Percentiles rank a stretch among this genome's conserved stretches.
phyloP scores from a whole-genome alignment of 2,329 filamentous ascomycete genomes.

The Xylariaceae sp. region DNA sequence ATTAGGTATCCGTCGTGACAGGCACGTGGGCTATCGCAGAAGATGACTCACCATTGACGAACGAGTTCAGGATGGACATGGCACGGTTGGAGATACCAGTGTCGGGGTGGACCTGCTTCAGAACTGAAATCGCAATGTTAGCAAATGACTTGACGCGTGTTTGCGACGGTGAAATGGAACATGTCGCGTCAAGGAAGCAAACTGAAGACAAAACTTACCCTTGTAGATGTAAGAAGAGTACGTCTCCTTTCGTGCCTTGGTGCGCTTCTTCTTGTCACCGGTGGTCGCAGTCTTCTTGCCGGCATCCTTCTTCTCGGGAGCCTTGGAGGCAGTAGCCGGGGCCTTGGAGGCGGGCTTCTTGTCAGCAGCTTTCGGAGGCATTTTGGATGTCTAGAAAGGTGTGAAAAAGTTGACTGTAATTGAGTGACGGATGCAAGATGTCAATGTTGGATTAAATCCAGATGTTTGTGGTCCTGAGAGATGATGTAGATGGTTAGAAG shows the following conservation, averaged over 20 bases:
- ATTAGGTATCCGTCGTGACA: conserved; percentile 24
- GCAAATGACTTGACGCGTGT: conserved; percentile 10
- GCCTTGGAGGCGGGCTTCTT: conserved; percentile 99
- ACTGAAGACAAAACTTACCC: conserved; percentile 62
- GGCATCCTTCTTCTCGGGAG: conserved; percentile 96
- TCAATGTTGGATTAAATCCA: conserved; percentile 30
- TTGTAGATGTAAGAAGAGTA: conserved; percentile 99
- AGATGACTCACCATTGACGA: conserved; percentile 85
- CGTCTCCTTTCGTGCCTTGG: conserved; percentile 99
- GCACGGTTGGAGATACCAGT: conserved; percentile 99
- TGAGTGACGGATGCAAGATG: conserved; percentile 14
- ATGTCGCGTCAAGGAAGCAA: conserved; percentile 6
- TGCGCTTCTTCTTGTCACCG: conserved; percentile 99
- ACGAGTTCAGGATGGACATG: conserved; percentile 99
- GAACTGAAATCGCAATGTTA: conserved; percentile 62
- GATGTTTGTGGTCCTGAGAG: conserved; percentile 33
- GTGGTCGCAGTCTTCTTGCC: conserved; percentile 98
- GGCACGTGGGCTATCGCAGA: background rate
- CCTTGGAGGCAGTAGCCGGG: conserved; percentile 71
- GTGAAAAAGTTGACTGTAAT: conserved; percentile 19
- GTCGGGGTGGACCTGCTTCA: conserved; percentile 99
- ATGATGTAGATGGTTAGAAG: conserved; percentile 38
- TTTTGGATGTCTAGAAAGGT: conserved; percentile 55
- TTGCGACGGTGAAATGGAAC: background rate
- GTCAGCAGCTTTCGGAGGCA: conserved; percentile 97